A percentile compares a stretch with the other conserved stretches of the same genome.
These are phyloP conservation scores for Cladobotryum mycophilum DNA, from an alignment of 2,329 filamentous ascomycete species.

Conservation along the genomic window DNA sequence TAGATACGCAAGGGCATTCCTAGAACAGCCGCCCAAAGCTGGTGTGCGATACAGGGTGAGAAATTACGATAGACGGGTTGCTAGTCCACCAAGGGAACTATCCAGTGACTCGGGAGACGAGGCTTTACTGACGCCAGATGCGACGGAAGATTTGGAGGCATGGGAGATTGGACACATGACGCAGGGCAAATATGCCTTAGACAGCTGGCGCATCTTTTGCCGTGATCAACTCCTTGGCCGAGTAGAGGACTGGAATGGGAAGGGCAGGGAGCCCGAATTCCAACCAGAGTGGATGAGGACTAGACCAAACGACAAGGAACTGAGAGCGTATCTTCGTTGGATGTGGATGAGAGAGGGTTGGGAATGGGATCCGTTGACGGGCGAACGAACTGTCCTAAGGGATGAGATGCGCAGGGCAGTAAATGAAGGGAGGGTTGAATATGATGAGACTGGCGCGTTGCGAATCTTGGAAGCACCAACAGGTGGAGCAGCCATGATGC, in stretches of 20 bases:
- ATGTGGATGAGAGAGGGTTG: conserved; percentile 87
- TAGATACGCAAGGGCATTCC: conserved; percentile 63
- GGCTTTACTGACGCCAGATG: not conserved
- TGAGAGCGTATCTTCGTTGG: conserved; percentile 82
- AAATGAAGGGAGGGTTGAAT: conserved; percentile 50
- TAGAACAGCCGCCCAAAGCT: conserved; percentile 53
- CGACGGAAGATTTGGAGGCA: conserved; percentile 30
- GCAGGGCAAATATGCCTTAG: conserved; percentile 73
- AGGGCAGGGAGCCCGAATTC: conserved; percentile 46
- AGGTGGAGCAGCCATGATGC: not conserved
- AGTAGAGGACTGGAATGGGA: conserved; percentile 60
- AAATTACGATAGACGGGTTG: conserved; percentile 38
- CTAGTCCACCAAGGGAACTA: conserved; percentile 15
- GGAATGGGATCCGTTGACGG: conserved; percentile 70
- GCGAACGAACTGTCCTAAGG: conserved; percentile 49
- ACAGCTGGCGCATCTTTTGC: conserved; percentile 93
- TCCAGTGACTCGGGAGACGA: not conserved
- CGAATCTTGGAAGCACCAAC: conserved; percentile 30
- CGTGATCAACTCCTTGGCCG: conserved; percentile 67
- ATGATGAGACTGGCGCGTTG: conserved; percentile 44
- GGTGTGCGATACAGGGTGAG: conserved; percentile 49
- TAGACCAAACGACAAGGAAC: conserved; percentile 74
- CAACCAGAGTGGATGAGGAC: conserved; percentile 91
- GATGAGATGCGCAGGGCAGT: conserved; percentile 51
- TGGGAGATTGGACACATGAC: conserved; percentile 88